These are phyloP conservation scores for Chenopodium suecicum DNA, from an alignment of 148 eudicot species.

Conservation along the genomic window DNA sequence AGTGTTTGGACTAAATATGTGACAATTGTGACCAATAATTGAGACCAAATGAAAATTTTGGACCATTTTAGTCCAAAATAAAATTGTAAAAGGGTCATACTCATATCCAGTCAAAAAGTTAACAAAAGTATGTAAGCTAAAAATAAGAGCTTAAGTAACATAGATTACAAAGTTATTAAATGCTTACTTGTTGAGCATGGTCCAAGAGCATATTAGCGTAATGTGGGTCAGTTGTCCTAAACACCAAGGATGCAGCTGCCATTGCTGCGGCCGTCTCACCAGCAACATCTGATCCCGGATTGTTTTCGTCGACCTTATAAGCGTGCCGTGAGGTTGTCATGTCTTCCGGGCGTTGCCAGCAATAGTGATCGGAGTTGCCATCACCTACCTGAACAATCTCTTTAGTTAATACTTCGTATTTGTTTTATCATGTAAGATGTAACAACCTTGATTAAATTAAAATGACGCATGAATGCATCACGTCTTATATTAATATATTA, in stretches of 20 bases:
- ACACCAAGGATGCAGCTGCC: slow-evolving; percentile 79
- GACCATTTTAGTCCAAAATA: no score
- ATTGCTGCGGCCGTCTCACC: slow-evolving; percentile 87
- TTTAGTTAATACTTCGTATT: background rate
- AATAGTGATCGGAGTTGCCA: slow-evolving; percentile 73
- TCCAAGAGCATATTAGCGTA: slow-evolving; percentile 60
- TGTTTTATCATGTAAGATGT: background rate
- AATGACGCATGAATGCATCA: no score
- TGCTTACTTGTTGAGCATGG: slow-evolving; percentile 71
- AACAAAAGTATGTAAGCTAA: no score
- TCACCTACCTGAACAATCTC: slow-evolving; percentile 55
- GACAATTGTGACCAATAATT: no score
- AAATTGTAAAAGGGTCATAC: no score
- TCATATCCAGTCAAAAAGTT: no score
- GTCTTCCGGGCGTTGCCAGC: slow-evolving; percentile 91
- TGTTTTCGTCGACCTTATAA: slow-evolving; percentile 58
- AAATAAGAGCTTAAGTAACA: no score
- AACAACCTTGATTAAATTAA: no score
- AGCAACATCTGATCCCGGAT: slow-evolving; percentile 77
- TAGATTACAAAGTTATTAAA: background rate
- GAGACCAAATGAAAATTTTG: no score
- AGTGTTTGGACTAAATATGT: no score
- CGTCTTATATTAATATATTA: no score
- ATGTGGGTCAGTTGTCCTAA: slow-evolving; percentile 54
- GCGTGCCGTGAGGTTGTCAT: slow-evolving; percentile 85